Evolutionary conservation across 345 rosid species (phyloP), one percentile per base, ranked within the genome.

Genomic region (Brassica rapa): DNA sequence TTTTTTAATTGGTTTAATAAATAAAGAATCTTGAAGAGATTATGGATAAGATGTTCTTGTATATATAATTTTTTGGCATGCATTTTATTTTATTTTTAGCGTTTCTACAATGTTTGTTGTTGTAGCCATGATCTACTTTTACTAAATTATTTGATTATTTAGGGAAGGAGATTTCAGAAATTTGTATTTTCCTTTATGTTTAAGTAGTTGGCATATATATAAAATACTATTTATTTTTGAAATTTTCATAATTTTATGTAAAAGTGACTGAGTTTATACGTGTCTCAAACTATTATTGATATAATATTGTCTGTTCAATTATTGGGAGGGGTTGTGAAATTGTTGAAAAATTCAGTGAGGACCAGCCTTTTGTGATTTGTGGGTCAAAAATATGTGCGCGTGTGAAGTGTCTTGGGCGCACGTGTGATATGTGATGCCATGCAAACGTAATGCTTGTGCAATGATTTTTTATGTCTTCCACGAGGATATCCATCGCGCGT

Each of bases 401-500:
- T 80, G 72, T 70, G 71, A 64, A n/a, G 12, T 69, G 29, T 74
- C 23, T 15, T 62, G 39, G 6, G 23, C 60, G 29, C 72, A 74
- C 72, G 83, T 80, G 66, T 23, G 72, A 33, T 23, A 60, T 67
- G 43, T 74, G 83, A 80, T 80, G 83, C 39, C 37, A 80, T 80
- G 83, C 83, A 55, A 9, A 80, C 83, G 83, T 74, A 80, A 80
- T 80, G 83, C 83, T 69, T 69, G 30, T 71, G 83, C 75, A 69
- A 74, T 80, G 46, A 37, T 41, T 30, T 19, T 5, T 4, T 56
- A 1, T 9, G 10, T 8, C 62, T 8, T 1, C 8, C 10, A 37
- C 25, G 12, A 15, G 10, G 37, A 27, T 63, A n/a, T 15, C 74
- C 1, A 0, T 25, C 3, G 4, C 16, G 4, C 24, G 53, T 43